These are phyloP conservation scores for Auricularia cornea DNA, from an alignment of 768 basidiomycete genomes.

Conservation along the genomic window DNA sequence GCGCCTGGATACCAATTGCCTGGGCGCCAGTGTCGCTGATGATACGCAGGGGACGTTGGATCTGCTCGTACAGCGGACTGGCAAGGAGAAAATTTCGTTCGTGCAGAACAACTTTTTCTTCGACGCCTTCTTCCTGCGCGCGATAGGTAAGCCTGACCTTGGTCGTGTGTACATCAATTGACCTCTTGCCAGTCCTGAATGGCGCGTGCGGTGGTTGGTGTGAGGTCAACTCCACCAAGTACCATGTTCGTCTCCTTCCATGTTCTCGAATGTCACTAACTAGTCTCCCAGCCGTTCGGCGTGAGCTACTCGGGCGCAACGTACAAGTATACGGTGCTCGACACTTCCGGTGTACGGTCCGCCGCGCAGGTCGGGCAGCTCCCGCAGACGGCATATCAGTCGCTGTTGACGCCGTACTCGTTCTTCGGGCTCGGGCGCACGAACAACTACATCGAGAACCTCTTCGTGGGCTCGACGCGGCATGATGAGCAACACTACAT, in stretches of 20 bases:
- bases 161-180: neutral
- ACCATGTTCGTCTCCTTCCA: constrained; percentile 51
- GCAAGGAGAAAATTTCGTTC: constrained; percentile 60
- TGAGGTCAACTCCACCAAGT: constrained; percentile 50
- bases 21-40: neutral
- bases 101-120: constrained; percentile 97
- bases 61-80: constrained; percentile 82
- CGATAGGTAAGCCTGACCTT: constrained; percentile 65
- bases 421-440: constrained; percentile 96
- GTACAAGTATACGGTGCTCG: constrained; percentile 94
- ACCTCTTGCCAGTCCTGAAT: constrained; percentile 58
- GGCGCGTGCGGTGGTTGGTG: constrained; percentile 88
- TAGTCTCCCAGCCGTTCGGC: constrained; percentile 65
- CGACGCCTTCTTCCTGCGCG: constrained; percentile 97
- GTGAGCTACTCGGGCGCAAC: constrained; percentile 92
- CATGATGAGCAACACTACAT: constrained; percentile 67
- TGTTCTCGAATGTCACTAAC: neutral
- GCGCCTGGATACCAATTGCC: constrained; percentile 22
- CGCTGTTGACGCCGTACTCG: constrained; percentile 84
- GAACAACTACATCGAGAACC: constrained; percentile 98
- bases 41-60: constrained; percentile 71
- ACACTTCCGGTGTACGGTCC: constrained; percentile 78
- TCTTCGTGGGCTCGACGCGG: constrained; percentile 89
- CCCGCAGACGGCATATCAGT: constrained; percentile 86
- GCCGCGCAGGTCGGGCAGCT: constrained; percentile 94